Percentiles rank a stretch among this genome's conserved stretches.
Conservation (phyloP, 1,139 yeast genomes). For the Magnusiomyces ingens region DNA sequence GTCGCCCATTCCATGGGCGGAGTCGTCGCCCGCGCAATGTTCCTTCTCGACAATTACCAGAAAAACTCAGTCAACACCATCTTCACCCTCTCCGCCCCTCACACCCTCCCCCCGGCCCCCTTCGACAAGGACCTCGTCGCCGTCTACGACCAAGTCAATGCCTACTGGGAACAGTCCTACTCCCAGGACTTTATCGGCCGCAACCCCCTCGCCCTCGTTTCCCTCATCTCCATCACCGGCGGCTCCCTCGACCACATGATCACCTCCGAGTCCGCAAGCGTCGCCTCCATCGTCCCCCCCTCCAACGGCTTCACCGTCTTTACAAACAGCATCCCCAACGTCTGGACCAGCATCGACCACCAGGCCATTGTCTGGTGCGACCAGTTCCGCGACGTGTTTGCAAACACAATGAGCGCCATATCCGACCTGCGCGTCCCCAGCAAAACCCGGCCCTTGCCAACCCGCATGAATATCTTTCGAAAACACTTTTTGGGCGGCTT, state of each 20-base stretch:
- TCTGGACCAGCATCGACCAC: slow-evolving; percentile 86
- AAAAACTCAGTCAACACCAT: slow-evolving; percentile 66
- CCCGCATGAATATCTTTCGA: slow-evolving; percentile 55
- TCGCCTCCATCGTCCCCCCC: slow-evolving; percentile 57
- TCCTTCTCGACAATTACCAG: slow-evolving; percentile 61
- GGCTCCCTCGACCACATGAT: slow-evolving; percentile 62
- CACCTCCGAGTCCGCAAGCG: slow-evolving; percentile 76
- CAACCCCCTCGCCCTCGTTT: slow-evolving; percentile 29
- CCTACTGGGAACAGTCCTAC: slow-evolving; percentile 62
- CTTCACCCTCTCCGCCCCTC: slow-evolving; percentile 75
- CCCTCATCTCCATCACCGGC: slow-evolving; percentile 60
- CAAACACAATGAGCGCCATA: slow-evolving; percentile 47
- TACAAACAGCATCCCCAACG: slow-evolving; percentile 75
- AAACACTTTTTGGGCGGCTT: slow-evolving; percentile 39
- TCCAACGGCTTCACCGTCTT: slow-evolving; percentile 68
- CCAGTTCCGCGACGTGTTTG: slow-evolving; percentile 57
- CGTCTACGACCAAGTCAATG: slow-evolving; percentile 60
- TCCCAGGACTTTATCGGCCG: slow-evolving; percentile 26
- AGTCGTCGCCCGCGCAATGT: slow-evolving; percentile 69
- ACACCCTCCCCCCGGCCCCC: slow-evolving; percentile 76
- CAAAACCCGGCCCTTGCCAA: slow-evolving; percentile 42
- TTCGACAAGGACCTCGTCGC: slow-evolving; percentile 72
- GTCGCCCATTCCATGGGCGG: slow-evolving; percentile 90
- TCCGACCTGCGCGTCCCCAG: slow-evolving; percentile 48
- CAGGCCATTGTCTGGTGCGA: slow-evolving; percentile 87